phyloP scores from a whole-genome alignment of 768 basidiomycete genomes.

The Suillus variegatus region DNA sequence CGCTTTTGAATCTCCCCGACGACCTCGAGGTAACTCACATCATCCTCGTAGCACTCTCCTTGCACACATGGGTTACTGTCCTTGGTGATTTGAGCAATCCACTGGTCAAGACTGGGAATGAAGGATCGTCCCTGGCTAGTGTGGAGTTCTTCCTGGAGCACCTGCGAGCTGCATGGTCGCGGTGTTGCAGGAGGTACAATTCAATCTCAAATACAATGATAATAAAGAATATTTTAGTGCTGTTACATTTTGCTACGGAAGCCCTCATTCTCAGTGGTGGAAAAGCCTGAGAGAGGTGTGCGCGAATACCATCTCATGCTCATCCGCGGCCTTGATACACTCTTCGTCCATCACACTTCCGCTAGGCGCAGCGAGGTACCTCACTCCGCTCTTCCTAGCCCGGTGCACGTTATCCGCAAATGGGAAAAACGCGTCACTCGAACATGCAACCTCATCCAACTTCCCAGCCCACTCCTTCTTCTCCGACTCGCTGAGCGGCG shows the following conservation, averaged over 20 bases:
- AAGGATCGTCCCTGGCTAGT: constrained; percentile 58
- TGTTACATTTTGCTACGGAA: background rate
- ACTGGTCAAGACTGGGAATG: constrained; percentile 59
- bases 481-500: constrained; percentile 66
- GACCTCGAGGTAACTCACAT: constrained; percentile 56
- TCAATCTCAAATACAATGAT: constrained; percentile 13
- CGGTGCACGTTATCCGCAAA: constrained; percentile 98
- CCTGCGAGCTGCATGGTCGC: constrained; percentile 14
- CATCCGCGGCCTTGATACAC: constrained; percentile 95
- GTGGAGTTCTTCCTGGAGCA: constrained; percentile 54
- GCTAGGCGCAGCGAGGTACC: constrained; percentile 86
- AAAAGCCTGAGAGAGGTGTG: constrained; percentile 88
- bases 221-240: background rate
- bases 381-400: constrained; percentile 88
- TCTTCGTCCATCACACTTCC: constrained; percentile 98
- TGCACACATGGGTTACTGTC: constrained; percentile 57
- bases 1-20: constrained; percentile 54
- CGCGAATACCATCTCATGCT: constrained; percentile 87
- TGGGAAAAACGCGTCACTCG: constrained; percentile 99
- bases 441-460: constrained; percentile 87
- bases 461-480: constrained; percentile 70
- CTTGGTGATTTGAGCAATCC: constrained; percentile 47
- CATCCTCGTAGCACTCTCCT: background rate
- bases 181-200: no score
- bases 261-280: constrained; percentile 63